These are phyloP conservation scores for Akebia trifoliata DNA, from an alignment of 164 flowering plant species.

Conservation along the genomic window DNA sequence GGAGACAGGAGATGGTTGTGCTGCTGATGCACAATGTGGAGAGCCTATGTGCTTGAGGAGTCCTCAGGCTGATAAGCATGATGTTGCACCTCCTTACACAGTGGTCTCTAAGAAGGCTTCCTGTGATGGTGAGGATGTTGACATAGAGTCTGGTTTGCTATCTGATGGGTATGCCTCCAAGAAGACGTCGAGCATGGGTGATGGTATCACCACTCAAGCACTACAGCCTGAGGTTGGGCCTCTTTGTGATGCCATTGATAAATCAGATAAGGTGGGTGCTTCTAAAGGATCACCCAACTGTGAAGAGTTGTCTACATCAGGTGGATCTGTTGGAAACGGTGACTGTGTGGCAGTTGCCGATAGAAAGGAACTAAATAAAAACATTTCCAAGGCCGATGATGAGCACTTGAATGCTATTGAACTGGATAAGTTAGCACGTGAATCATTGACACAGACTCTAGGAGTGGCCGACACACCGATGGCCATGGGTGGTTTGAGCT, in stretches of 20 bases:
- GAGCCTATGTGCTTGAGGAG: conserved; percentile 4
- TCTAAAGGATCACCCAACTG: neutral
- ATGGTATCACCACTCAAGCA: neutral
- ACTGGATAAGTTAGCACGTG: conserved; percentile 9
- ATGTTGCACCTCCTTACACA: neutral
- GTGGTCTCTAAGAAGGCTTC: conserved; percentile 6
- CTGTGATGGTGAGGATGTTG: neutral
- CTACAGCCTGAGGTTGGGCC: conserved; percentile 5
- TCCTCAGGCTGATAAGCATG: neutral
- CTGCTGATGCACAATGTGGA: no score
- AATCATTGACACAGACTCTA: conserved; percentile 2
- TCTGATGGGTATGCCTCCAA: no score
- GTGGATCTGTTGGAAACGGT: conserved; percentile 10
- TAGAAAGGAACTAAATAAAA: conserved; percentile 5
- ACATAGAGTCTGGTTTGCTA: no score
- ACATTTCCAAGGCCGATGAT: conserved; percentile 3
- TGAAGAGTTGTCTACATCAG: conserved; percentile 8
- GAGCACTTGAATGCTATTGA: conserved; percentile 8
- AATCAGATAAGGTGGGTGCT: conserved; percentile 6
- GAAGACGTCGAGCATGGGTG: neutral
- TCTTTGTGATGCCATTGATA: neutral
- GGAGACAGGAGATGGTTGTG: no score
- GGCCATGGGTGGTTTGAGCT: conserved; percentile 2
- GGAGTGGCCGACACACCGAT: conserved; percentile 1
- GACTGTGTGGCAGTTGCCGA: neutral